phyloP scores from a whole-genome alignment of 1,139 yeast genomes.

The Blastobotrys proliferans region DNA sequence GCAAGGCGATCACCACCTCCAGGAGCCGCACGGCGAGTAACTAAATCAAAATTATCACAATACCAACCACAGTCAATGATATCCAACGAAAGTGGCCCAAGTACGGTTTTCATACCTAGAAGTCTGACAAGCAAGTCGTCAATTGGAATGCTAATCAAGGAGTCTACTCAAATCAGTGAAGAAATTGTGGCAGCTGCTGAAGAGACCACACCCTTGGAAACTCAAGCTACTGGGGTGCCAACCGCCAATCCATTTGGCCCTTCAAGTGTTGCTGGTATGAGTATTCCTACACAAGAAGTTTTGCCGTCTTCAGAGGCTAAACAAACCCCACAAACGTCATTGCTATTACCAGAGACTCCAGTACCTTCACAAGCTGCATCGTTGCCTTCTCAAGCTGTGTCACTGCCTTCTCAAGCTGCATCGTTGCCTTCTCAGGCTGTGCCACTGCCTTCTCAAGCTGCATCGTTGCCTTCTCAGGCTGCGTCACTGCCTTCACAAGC shows the following conservation, averaged over 20 bases:
- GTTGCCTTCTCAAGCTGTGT: neutral
- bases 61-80: neutral
- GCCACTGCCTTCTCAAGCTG: neutral
- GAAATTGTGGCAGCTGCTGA: neutral
- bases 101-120: neutral
- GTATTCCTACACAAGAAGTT: neutral
- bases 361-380: neutral
- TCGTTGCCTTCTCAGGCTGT: neutral
- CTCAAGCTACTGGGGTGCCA: neutral
- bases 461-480: neutral
- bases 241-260: conserved; percentile 1
- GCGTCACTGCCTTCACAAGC: neutral
- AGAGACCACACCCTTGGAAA: neutral
- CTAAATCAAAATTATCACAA: neutral
- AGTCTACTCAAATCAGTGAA: neutral
- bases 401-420: neutral
- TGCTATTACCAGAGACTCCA: neutral
- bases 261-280: neutral
- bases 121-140: neutral
- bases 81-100: neutral
- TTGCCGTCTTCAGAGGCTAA: conserved; percentile 2
- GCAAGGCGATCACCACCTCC: neutral
- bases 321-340: neutral
- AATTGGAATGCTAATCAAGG: neutral
- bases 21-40: neutral